A percentile compares a stretch with the other conserved stretches of the same genome.
phyloP scores from a whole-genome alignment of 495 filamentous ascomycete genomes.

The Xylaria bambusicola region DNA sequence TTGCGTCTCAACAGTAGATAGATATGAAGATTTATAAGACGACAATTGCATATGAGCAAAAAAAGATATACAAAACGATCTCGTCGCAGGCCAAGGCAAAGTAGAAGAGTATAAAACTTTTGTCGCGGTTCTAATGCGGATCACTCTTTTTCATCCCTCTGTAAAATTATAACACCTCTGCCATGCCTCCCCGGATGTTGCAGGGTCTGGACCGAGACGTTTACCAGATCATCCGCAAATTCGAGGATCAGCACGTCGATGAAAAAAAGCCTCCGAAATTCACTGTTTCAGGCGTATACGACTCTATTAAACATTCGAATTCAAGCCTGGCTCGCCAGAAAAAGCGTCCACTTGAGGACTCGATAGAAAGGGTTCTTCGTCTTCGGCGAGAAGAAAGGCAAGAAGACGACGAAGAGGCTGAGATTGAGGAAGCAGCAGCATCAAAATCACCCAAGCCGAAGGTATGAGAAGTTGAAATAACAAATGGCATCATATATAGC shows the following conservation, averaged over 20 bases:
- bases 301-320: constrained; percentile 78
- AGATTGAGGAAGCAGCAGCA: constrained; percentile 59
- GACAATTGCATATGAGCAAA: too few species aligned
- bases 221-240: constrained; percentile 74
- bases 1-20: too few species aligned
- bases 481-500: too few species aligned
- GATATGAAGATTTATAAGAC: too few species aligned
- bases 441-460: constrained; percentile 35
- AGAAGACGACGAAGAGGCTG: constrained; percentile 58
- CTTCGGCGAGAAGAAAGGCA: constrained; percentile 68
- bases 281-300: constrained; percentile 67
- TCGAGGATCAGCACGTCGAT: constrained; percentile 62
- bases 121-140: too few species aligned
- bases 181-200: too few species aligned
- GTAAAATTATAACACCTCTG: too few species aligned
- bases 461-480: constrained; percentile 24
- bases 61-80: too few species aligned
- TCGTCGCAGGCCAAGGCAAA: too few species aligned
- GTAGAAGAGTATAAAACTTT: too few species aligned
- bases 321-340: constrained; percentile 79
- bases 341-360: constrained; percentile 78
- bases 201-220: constrained; percentile 48
- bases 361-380: constrained; percentile 80
- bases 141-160: too few species aligned
- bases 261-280: constrained; percentile 40